These are phyloP conservation scores for Bothriochloa decipiens DNA, from an alignment of 176 grass and related monocot genomes.

Conservation along the genomic window DNA sequence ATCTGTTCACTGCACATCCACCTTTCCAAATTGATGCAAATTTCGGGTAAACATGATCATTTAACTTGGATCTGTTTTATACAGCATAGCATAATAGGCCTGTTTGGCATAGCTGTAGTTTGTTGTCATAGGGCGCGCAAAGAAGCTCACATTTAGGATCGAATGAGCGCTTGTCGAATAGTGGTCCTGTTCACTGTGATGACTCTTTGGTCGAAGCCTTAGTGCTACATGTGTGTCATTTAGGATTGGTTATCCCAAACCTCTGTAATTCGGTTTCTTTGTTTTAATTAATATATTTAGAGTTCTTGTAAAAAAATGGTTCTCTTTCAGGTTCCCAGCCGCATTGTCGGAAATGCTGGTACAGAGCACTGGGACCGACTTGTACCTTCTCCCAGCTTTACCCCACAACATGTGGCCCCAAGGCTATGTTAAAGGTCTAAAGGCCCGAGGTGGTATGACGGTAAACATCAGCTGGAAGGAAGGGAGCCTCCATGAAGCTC, in stretches of 20 bases:
- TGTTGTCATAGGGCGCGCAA: neutral
- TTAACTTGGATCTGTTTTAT: constrained; percentile 3
- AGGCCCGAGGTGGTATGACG: constrained; percentile 65
- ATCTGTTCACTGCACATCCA: constrained; percentile 90
- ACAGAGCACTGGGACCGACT: constrained; percentile 68
- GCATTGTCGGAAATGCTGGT: constrained; percentile 86
- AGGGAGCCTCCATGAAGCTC: constrained; percentile 78
- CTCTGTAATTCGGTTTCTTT: too few species aligned
- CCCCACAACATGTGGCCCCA: constrained; percentile 73
- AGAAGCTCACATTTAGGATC: neutral
- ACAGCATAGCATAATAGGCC: neutral
- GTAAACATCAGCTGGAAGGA: constrained; percentile 84
- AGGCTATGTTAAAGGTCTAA: constrained; percentile 81
- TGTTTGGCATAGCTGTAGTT: neutral
- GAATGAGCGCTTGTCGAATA: too few species aligned
- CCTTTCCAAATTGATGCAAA: constrained; percentile 99
- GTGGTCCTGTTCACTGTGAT: too few species aligned
- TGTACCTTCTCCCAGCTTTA: constrained; percentile 80
- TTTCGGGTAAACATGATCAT: constrained; percentile 66
- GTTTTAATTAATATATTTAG: neutral
- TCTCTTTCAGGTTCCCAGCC: constrained; percentile 71
- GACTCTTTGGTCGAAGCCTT: too few species aligned
- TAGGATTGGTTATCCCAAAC: too few species aligned
- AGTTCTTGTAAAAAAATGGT: neutral
- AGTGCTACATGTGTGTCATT: too few species aligned